Evolutionary conservation across 768 basidiomycete genomes (phyloP).

Genomic region (Termitomyces sp.): DNA sequence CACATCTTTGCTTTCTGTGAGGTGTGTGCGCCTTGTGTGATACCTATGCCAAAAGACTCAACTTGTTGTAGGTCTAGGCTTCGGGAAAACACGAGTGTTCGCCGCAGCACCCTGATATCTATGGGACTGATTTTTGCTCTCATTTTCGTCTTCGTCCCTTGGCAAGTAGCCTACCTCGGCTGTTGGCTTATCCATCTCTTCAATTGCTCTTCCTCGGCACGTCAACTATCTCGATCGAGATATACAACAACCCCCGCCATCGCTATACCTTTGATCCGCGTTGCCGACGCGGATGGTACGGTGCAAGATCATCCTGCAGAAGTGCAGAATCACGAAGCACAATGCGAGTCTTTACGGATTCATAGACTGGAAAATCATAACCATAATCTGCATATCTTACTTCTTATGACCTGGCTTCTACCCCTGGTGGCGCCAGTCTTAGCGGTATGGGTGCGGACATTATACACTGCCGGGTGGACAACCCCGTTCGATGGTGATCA

Average conservation of each 20-base stretch:
- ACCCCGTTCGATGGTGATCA: constrained; percentile 84
- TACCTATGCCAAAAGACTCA: neutral
- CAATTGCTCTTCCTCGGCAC: constrained; percentile 46
- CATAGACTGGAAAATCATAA: constrained; percentile 30
- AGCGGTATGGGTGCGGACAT: constrained; percentile 85
- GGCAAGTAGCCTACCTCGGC: constrained; percentile 87
- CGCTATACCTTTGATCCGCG: constrained; percentile 19
- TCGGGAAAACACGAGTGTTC: constrained; percentile 32
- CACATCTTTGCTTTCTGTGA: constrained; percentile 24
- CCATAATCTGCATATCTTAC: constrained; percentile 56
- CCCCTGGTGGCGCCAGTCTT: constrained; percentile 75
- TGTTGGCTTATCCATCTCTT: constrained; percentile 76
- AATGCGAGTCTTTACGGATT: neutral
- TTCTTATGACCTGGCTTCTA: constrained; percentile 78
- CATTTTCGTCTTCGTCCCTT: constrained; percentile 79
- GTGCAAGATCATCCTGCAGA: constrained; percentile 11
- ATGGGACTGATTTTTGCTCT: constrained; percentile 55
- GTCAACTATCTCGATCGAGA: constrained; percentile 11
- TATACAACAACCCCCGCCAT: constrained; percentile 7
- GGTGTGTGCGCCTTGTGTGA: constrained; percentile 23
- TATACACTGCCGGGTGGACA: constrained; percentile 72
- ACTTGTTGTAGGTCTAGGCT: constrained; percentile 6
- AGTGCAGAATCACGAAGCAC: constrained; percentile 6
- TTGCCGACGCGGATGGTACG: constrained; percentile 10
- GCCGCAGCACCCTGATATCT: constrained; percentile 48